These are phyloP conservation scores for Thraustotheca clavata DNA, from an alignment of 352 stramenopile species.

Conservation along the genomic window DNA sequence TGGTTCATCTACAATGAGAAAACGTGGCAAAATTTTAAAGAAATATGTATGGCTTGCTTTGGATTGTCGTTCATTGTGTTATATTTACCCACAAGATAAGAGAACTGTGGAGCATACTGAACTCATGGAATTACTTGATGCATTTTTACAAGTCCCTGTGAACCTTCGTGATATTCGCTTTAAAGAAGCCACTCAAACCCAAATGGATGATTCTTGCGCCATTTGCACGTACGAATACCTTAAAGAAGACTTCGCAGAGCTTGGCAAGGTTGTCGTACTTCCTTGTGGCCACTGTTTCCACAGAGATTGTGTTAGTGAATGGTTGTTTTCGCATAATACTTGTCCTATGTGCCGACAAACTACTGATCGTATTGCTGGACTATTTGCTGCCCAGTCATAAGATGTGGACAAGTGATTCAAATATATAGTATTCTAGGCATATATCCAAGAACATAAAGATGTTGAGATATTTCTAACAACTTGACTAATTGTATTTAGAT, in stretches of 20 bases:
- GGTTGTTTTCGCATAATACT: constrained; percentile 61
- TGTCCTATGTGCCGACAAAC: constrained; percentile 46
- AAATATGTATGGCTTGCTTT: neutral
- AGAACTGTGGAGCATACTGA: neutral
- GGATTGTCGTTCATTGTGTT: neutral
- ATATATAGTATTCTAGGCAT: no score
- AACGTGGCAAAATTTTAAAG: neutral
- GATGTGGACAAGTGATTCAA: no score
- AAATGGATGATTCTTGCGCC: neutral
- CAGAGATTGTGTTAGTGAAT: constrained; percentile 65
- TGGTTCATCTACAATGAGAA: neutral
- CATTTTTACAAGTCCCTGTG: neutral
- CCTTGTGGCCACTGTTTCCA: constrained; percentile 63
- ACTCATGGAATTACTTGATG: neutral
- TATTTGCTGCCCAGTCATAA: no score
- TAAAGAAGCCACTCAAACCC: neutral
- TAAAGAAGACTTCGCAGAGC: neutral
- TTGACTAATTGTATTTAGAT: no score
- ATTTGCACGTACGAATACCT: constrained; percentile 1
- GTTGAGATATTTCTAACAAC: no score
- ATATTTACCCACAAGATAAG: neutral
- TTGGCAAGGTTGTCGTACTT: constrained; percentile 28
- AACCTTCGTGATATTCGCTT: constrained; percentile 4
- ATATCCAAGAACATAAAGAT: no score
- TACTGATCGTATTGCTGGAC: neutral